Conservation (phyloP, 345 rosid genomes). For the Hibiscus mutabilis region DNA sequence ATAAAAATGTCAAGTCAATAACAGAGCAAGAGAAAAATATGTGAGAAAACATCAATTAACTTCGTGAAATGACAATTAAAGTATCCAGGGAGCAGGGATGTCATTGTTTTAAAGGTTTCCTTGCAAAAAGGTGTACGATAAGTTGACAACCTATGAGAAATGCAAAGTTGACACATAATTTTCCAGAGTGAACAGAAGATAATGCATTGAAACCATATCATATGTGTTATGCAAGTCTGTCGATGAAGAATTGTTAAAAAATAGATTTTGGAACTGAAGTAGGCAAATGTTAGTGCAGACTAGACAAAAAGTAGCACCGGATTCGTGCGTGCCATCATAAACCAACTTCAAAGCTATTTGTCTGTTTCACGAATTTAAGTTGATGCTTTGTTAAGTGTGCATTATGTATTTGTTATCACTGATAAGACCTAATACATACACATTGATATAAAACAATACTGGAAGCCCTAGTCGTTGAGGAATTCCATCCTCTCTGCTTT, state of each 20-base stretch:
- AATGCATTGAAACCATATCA: conserved; percentile 2
- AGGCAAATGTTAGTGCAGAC: neutral
- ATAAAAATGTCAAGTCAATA: neutral
- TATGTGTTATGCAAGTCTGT: neutral
- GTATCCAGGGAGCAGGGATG: neutral
- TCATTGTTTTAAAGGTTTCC: neutral
- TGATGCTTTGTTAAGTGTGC: neutral
- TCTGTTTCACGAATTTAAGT: neutral
- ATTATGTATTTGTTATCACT: neutral
- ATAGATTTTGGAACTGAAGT: conserved; percentile 1
- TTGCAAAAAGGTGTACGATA: neutral
- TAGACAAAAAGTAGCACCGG: neutral
- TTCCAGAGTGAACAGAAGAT: neutral
- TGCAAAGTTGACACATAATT: neutral
- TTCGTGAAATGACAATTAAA: neutral
- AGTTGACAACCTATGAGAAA: neutral
- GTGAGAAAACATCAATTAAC: neutral
- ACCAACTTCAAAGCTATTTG: conserved; percentile 3
- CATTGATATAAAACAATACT: neutral
- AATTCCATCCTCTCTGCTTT: neutral
- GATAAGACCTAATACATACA: neutral
- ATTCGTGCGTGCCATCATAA: neutral
- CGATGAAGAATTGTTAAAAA: neutral
- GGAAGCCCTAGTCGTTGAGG: neutral
- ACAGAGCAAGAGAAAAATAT: neutral